phyloP scores from a whole-genome alignment of 2,329 filamentous ascomycete genomes.

The Exophiala lecanii-corni region DNA sequence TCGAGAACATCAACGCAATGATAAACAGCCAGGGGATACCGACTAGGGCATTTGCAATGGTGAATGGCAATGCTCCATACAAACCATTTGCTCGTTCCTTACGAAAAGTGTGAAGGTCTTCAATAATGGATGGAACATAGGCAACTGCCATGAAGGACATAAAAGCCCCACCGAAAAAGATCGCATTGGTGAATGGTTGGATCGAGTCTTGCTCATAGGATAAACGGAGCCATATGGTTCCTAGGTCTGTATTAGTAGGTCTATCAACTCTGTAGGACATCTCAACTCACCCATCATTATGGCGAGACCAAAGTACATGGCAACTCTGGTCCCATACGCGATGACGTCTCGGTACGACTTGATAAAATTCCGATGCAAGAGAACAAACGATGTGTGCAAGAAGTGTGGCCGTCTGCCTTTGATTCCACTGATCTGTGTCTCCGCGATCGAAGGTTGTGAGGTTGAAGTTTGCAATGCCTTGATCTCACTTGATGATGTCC shows the following conservation, averaged over 20 bases:
- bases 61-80: conserved; percentile 68
- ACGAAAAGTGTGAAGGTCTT: conserved; percentile 66
- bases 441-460: neutral
- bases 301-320: too few species aligned
- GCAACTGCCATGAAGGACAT: conserved; percentile 81
- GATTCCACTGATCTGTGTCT: neutral
- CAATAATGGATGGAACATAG: conserved; percentile 78
- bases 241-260: conserved; percentile 49
- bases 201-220: conserved; percentile 66
- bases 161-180: conserved; percentile 70
- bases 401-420: conserved; percentile 5
- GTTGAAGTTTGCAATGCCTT: conserved; percentile 3
- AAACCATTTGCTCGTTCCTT: conserved; percentile 80
- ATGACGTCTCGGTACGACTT: conserved; percentile 82
- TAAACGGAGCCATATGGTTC: conserved; percentile 78
- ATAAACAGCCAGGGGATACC: conserved; percentile 77
- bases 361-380: conserved; percentile 74
- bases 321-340: conserved; percentile 75
- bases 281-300: conserved; percentile 14
- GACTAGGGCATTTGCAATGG: conserved; percentile 75
- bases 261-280: conserved; percentile 5
- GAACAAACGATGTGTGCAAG: conserved; percentile 51
- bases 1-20: conserved; percentile 69
- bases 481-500: conserved; percentile 36
- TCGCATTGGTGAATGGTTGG: conserved; percentile 75